phyloP scores from a whole-genome alignment of 2,329 filamentous ascomycete genomes.

The Cyphellophora europaea region DNA sequence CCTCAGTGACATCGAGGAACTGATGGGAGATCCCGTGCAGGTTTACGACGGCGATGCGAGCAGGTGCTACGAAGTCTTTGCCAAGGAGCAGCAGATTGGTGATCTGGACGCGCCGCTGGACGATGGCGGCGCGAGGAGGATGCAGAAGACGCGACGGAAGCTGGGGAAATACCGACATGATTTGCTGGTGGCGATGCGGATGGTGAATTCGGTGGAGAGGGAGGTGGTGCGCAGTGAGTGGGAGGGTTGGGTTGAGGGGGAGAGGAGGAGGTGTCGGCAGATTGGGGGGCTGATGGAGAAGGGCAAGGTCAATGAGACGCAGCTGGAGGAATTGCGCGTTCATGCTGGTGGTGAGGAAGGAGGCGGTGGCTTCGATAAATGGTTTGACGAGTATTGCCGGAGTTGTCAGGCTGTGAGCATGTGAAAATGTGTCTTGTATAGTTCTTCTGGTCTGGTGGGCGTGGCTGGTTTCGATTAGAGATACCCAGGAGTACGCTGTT shows the following conservation, averaged over 20 bases:
- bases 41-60: constrained; percentile 20
- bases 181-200: constrained; percentile 76
- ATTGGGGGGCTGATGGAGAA: constrained; percentile 38
- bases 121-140: constrained; percentile 38
- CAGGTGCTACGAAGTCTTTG: constrained; percentile 36
- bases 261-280: constrained; percentile 65
- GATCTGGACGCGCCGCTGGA: constrained; percentile 20
- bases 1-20: constrained; percentile 67
- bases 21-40: constrained; percentile 33
- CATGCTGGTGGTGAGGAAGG: constrained; percentile 15
- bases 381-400: constrained; percentile 53
- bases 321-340: constrained; percentile 18
- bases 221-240: constrained; percentile 83
- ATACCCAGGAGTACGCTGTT: too few relatives aligned
- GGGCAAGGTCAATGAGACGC: constrained; percentile 18
- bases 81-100: constrained; percentile 28
- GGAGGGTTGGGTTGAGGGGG: constrained; percentile 82
- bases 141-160: constrained; percentile 72
- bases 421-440: background rate
- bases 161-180: constrained; percentile 82
- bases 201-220: constrained; percentile 80
- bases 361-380: constrained; percentile 23
- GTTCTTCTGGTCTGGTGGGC: background rate
- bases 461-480: background rate
- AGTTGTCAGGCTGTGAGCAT: constrained; percentile 40